Percentiles rank a stretch among this genome's conserved stretches.
Evolutionary conservation across 257 asterid genomes (phyloP).

Genomic region (Coffea eugenioides): DNA sequence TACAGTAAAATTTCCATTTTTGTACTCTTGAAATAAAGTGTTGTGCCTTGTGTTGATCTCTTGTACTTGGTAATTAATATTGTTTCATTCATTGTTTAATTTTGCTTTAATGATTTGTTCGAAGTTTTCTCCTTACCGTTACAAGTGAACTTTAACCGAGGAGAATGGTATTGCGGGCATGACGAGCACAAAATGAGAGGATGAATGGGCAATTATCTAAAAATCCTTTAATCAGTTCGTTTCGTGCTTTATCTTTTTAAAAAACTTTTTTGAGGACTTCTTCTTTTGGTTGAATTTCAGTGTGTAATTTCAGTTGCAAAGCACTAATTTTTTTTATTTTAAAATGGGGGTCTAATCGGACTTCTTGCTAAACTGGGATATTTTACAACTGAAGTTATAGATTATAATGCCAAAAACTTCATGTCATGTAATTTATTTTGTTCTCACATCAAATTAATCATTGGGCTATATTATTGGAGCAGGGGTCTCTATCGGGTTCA

Average conservation of each 20-base stretch:
- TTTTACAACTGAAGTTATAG: background rate
- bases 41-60: background rate
- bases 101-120: background rate
- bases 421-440: background rate
- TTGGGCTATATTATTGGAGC: slow-evolving; percentile 26
- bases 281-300: background rate
- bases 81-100: too few relatives aligned
- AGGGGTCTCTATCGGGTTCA: slow-evolving; percentile 98
- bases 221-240: too few relatives aligned
- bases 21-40: background rate
- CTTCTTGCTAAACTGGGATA: background rate
- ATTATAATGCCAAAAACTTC: background rate
- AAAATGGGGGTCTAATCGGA: background rate
- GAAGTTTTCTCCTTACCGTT: background rate
- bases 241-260: background rate
- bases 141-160: background rate
- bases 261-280: background rate
- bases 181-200: background rate
- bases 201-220: background rate
- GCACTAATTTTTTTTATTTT: background rate
- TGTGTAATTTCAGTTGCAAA: background rate
- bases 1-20: background rate
- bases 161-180: background rate
- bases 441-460: slow-evolving; percentile 19
- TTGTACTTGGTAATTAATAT: background rate